Percentiles rank a stretch among this genome's conserved stretches.
Conservation (phyloP, 2,329 filamentous ascomycete genomes). For the Penicillium sumatraense region DNA sequence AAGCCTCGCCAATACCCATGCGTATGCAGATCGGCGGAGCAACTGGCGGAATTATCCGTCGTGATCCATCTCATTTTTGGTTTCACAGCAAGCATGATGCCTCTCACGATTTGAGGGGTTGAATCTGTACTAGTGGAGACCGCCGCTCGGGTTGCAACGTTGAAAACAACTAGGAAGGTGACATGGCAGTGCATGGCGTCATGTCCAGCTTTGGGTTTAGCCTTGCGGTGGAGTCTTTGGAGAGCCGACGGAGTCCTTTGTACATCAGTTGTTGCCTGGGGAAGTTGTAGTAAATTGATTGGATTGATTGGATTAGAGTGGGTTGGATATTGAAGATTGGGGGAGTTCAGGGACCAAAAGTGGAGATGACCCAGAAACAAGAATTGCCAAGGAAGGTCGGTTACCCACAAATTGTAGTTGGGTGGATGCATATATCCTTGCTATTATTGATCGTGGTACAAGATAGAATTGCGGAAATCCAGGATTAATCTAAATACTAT, state of each 20-base stretch:
- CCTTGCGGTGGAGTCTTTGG: background rate
- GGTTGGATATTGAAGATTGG: background rate
- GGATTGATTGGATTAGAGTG: background rate
- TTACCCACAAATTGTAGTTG: too few relatives aligned
- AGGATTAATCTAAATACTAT: too few relatives aligned
- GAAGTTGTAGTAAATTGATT: too few relatives aligned
- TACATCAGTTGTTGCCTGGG: background rate
- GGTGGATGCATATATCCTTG: too few relatives aligned
- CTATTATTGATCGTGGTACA: too few relatives aligned
- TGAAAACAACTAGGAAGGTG: conserved; percentile 19
- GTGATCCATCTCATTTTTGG: too few relatives aligned
- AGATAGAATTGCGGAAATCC: too few relatives aligned
- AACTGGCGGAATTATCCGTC: background rate
- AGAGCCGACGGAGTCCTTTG: conserved; percentile 1
- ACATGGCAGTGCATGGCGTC: conserved; percentile 8
- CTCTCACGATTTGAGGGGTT: conserved; percentile 2
- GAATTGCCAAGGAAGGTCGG: background rate
- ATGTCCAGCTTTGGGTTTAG: conserved; percentile 2
- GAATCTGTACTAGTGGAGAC: conserved; percentile 10
- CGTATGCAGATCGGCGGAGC: background rate
- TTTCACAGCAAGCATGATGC: background rate
- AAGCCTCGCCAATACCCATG: conserved; percentile 7
- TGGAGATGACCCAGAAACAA: background rate
- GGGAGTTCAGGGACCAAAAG: background rate
- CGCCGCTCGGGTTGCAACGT: conserved; percentile 15